A percentile compares a stretch with the other conserved stretches of the same genome.
phyloP scores from a whole-genome alignment of 1,139 yeast species.

The Taphrina confusa region DNA sequence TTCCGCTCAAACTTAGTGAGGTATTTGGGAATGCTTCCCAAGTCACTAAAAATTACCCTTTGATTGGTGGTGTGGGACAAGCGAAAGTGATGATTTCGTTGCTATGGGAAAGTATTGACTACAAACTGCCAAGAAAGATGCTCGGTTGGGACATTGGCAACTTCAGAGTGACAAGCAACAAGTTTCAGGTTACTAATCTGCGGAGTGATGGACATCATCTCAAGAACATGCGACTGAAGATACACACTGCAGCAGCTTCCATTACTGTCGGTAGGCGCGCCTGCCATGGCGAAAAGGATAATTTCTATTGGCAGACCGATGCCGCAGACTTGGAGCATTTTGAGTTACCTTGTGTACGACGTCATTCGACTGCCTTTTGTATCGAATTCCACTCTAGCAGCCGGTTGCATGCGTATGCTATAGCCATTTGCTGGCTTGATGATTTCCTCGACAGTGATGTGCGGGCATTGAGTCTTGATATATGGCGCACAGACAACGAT shows the following conservation, averaged over 20 bases:
- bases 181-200: background rate
- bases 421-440: conserved; percentile 8
- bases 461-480: background rate
- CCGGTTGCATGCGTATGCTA: conserved; percentile 7
- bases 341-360: conserved; percentile 3
- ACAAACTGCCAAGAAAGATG: conserved; percentile 8
- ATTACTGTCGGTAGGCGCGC: background rate
- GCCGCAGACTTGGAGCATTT: background rate
- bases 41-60: conserved; percentile 31
- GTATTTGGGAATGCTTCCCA: conserved; percentile 31
- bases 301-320: conserved; percentile 1
- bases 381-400: conserved; percentile 9
- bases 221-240: conserved; percentile 2
- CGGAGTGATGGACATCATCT: conserved; percentile 5
- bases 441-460: conserved; percentile 1
- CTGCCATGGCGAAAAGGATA: conserved; percentile 1
- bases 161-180: conserved; percentile 4
- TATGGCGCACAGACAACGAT: conserved; percentile 6
- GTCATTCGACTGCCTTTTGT: conserved; percentile 16
- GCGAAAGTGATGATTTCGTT: conserved; percentile 28
- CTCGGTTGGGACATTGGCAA: conserved; percentile 35
- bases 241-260: conserved; percentile 3
- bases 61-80: conserved; percentile 34
- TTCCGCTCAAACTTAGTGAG: conserved; percentile 24
- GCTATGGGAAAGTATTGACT: conserved; percentile 25